Percentiles rank a stretch among this genome's conserved stretches.
phyloP scores from a whole-genome alignment of 2,329 filamentous ascomycete species.

The Botrytis tulipae region DNA sequence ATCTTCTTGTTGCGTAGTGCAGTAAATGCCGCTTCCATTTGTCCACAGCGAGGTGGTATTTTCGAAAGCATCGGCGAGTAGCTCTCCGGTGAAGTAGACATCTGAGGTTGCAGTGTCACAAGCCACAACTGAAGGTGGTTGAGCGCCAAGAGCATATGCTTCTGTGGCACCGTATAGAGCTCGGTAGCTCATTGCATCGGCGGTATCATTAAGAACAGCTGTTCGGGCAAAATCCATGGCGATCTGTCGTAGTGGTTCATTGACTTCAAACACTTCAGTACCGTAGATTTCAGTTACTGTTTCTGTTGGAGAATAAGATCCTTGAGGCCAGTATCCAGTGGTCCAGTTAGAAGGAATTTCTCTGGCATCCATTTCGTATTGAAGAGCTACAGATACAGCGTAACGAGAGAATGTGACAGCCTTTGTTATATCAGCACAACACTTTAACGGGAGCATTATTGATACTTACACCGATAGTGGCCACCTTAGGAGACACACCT shows the following conservation, averaged over 20 bases:
- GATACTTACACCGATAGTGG: constrained; percentile 51
- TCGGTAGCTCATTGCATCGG: constrained; percentile 51
- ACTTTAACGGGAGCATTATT: neutral
- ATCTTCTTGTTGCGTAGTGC: constrained; percentile 69
- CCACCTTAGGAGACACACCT: constrained; percentile 66
- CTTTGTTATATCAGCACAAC: neutral
- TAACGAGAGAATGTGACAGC: constrained; percentile 66
- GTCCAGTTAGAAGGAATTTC: constrained; percentile 62
- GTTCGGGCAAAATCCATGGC: constrained; percentile 47
- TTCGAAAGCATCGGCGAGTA: constrained; percentile 60
- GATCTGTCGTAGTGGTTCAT: constrained; percentile 51
- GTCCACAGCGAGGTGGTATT: constrained; percentile 62
- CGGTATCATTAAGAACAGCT: constrained; percentile 52
- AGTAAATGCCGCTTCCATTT: constrained; percentile 64
- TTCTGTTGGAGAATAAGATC: constrained; percentile 49
- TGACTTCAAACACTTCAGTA: constrained; percentile 67
- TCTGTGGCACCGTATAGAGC: constrained; percentile 44
- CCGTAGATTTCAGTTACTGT: constrained; percentile 60
- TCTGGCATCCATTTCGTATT: constrained; percentile 70
- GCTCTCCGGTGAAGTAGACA: constrained; percentile 64
- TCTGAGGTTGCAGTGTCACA: constrained; percentile 69
- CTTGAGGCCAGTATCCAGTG: constrained; percentile 67
- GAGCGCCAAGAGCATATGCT: constrained; percentile 7
- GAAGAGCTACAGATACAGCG: constrained; percentile 68
- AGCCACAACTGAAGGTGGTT: constrained; percentile 42